A percentile compares a stretch with the other conserved stretches of the same genome.
These are phyloP conservation scores for Priceomyces fermenticarens DNA, from an alignment of 805 yeast genomes.

Conservation along the genomic window DNA sequence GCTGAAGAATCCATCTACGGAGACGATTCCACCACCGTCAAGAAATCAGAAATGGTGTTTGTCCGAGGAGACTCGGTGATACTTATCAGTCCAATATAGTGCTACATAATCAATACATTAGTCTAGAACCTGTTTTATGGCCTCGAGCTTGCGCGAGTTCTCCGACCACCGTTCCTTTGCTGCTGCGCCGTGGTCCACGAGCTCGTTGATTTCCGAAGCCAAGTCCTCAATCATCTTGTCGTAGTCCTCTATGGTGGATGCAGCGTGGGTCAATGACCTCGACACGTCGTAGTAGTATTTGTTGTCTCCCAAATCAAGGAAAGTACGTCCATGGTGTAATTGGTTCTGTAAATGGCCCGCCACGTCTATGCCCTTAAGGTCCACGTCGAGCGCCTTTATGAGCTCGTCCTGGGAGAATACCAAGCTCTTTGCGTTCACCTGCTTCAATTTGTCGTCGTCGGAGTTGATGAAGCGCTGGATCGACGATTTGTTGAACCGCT, in stretches of 20 bases:
- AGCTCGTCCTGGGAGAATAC: conserved; percentile 20
- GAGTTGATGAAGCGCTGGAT: conserved; percentile 7
- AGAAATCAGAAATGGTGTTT: conserved; percentile 82
- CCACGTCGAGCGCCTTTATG: conserved; percentile 16
- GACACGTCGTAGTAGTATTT: conserved; percentile 22
- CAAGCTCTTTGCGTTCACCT: conserved; percentile 12
- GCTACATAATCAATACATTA: background rate
- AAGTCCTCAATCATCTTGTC: conserved; percentile 25
- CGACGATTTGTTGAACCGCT: conserved; percentile 10
- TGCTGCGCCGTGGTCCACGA: conserved; percentile 27
- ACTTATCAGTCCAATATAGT: conserved; percentile 53
- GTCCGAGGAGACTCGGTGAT: conserved; percentile 98
- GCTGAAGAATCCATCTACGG: conserved; percentile 80
- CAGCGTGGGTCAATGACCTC: conserved; percentile 13
- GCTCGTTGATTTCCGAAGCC: conserved; percentile 21
- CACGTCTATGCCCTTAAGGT: conserved; percentile 13
- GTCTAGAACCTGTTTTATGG: conserved; percentile 20
- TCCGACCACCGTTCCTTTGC: conserved; percentile 33
- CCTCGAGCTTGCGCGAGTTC: conserved; percentile 31
- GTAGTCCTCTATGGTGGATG: conserved; percentile 25
- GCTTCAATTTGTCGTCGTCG: conserved; percentile 5
- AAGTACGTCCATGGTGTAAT: conserved; percentile 17
- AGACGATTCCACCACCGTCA: conserved; percentile 48
- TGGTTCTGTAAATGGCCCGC: conserved; percentile 17
- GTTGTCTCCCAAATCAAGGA: conserved; percentile 16